Percentiles rank a stretch among this genome's conserved stretches.
Conservation (phyloP, 1,284 basidiomycete genomes). For the Trichosporon ovoides region DNA sequence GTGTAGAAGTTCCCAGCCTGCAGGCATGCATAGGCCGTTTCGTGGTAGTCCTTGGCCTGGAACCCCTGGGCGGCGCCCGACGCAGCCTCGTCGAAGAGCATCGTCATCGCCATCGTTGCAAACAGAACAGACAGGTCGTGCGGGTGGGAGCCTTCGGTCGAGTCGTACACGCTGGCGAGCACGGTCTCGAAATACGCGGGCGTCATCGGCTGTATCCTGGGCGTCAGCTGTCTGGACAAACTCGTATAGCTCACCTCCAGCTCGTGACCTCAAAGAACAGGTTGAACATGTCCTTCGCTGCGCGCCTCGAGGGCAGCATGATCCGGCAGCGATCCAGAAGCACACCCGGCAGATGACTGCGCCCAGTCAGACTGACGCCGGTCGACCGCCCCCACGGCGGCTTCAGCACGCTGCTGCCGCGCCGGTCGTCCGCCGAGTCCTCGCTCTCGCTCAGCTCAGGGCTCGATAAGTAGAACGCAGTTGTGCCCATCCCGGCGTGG, state of each 20-base stretch:
- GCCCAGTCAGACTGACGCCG: slow-evolving; percentile 10
- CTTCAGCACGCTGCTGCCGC: slow-evolving; percentile 6
- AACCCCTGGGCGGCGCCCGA: slow-evolving; percentile 5
- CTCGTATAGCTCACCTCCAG: slow-evolving; percentile 12
- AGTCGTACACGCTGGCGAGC: slow-evolving; percentile 19
- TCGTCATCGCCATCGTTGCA: slow-evolving; percentile 14
- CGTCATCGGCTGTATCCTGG: slow-evolving; percentile 19
- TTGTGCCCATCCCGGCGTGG: slow-evolving; percentile 17
- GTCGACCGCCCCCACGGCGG: slow-evolving; percentile 15
- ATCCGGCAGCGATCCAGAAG: slow-evolving; percentile 17
- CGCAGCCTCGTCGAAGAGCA: slow-evolving; percentile 12
- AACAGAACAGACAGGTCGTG: slow-evolving; percentile 22
- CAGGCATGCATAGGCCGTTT: slow-evolving; percentile 19
- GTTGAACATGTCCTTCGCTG: slow-evolving; percentile 20
- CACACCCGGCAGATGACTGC: slow-evolving; percentile 16
- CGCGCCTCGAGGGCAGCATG: slow-evolving; percentile 12
- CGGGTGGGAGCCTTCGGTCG: slow-evolving; percentile 18
- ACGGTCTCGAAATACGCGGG: slow-evolving; percentile 19
- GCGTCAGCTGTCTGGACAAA: neutral
- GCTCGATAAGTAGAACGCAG: slow-evolving; percentile 19
- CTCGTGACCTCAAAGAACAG: slow-evolving; percentile 15
- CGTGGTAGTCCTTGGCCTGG: slow-evolving; percentile 17
- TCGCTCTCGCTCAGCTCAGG: slow-evolving; percentile 16
- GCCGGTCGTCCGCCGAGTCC: slow-evolving; percentile 4
- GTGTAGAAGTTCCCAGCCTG: slow-evolving; percentile 23